These are phyloP conservation scores for Hypericum perforatum DNA, from an alignment of 345 rosid genomes.

Conservation along the genomic window DNA sequence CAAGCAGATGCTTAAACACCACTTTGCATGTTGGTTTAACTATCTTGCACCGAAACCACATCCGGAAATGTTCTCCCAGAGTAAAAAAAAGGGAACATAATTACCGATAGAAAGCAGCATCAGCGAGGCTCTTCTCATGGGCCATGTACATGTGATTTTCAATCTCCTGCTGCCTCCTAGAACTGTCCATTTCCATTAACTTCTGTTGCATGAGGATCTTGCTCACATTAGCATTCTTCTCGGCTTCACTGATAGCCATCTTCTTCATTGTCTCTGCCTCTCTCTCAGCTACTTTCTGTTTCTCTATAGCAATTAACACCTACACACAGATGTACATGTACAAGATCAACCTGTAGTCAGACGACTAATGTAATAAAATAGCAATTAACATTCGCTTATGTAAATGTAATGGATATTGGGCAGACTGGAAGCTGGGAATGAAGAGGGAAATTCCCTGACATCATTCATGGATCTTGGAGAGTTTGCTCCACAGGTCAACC, in stretches of 20 bases:
- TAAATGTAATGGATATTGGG: not conserved
- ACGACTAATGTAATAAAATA: not conserved
- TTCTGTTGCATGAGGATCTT: constrained; percentile 78
- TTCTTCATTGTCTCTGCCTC: constrained; percentile 79
- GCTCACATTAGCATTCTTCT: constrained; percentile 75
- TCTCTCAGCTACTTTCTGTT: constrained; percentile 78
- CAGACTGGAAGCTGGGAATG: not conserved
- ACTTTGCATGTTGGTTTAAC: no score
- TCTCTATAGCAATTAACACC: constrained; percentile 82
- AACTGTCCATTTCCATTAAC: constrained; percentile 78
- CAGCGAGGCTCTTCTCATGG: constrained; percentile 71
- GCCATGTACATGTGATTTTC: constrained; percentile 71
- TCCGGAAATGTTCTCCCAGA: not conserved
- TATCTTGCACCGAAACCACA: not conserved
- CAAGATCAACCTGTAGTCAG: not conserved
- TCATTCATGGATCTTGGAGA: not conserved
- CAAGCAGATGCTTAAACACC: no score
- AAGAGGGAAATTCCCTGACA: not conserved
- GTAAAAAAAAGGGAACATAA: constrained; percentile 1
- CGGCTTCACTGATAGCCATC: constrained; percentile 91
- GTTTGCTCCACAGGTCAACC: no score
- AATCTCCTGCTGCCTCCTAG: constrained; percentile 67
- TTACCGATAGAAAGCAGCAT: constrained; percentile 83
- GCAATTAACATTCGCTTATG: not conserved
- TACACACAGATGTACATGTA: constrained; percentile 14